Evolutionary conservation across 768 basidiomycete species (phyloP).

Genomic region (Tulasnella sp.): DNA sequence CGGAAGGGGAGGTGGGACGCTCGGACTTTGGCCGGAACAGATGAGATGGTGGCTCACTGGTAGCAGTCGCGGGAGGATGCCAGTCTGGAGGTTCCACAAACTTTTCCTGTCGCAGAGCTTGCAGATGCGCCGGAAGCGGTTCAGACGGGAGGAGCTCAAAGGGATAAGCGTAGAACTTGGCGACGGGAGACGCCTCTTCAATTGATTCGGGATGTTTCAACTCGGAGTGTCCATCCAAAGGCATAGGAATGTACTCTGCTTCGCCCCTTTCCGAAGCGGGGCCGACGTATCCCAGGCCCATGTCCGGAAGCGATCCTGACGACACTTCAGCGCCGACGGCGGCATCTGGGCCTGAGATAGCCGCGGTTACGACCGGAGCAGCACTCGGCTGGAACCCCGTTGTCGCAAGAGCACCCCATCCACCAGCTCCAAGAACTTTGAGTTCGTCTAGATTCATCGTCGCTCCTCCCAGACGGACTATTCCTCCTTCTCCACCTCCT

Average conservation of each 20-base stretch:
- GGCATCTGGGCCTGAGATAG: conserved; percentile 1
- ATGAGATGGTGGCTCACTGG: conserved; percentile 17
- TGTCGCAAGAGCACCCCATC: conserved; percentile 34
- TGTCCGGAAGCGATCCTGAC: conserved; percentile 9
- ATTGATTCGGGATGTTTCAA: conserved; percentile 54
- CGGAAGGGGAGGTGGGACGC: neutral
- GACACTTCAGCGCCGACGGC: neutral
- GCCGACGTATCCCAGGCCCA: conserved; percentile 16
- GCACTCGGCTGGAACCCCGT: conserved; percentile 1
- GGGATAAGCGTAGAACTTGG: conserved; percentile 14
- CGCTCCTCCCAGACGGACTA: neutral
- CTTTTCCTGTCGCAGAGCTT: neutral
- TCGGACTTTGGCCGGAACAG: conserved; percentile 13
- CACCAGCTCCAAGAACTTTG: conserved; percentile 52
- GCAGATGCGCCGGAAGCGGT: conserved; percentile 16
- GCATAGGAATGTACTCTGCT: conserved; percentile 73
- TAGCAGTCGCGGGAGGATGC: conserved; percentile 13
- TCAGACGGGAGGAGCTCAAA: conserved; percentile 10
- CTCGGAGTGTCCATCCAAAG: conserved; percentile 81
- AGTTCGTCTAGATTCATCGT: conserved; percentile 57
- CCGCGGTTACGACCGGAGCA: neutral
- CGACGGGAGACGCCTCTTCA: conserved; percentile 22
- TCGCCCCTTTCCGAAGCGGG: conserved; percentile 35
- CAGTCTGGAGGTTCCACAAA: conserved; percentile 3
- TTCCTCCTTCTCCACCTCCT: neutral